Conservation (phyloP, 225 moss, liverwort and hornwort genomes). For the Sphagnum contortum region DNA sequence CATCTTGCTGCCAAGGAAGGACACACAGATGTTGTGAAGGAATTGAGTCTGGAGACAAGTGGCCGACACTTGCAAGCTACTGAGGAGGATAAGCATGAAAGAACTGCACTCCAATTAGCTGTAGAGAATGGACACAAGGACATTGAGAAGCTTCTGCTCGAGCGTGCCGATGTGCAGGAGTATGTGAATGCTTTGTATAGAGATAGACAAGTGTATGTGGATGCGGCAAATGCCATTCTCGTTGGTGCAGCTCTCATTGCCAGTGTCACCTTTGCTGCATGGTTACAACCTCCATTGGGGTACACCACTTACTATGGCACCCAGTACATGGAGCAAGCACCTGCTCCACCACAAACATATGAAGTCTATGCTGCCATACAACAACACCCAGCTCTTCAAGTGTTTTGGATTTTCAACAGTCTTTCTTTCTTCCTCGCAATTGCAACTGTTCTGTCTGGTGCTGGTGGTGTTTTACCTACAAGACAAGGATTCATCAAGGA, state of each 20-base stretch:
- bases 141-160: constrained; percentile 31
- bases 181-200: constrained; percentile 39
- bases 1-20: constrained; percentile 36
- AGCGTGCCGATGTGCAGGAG: constrained; percentile 35
- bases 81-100: constrained; percentile 23
- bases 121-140: constrained; percentile 40
- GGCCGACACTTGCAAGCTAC: constrained; percentile 23
- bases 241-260: constrained; percentile 41
- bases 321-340: not conserved
- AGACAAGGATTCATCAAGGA: constrained; percentile 40
- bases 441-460: constrained; percentile 35
- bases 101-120: constrained; percentile 33
- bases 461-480: constrained; percentile 39
- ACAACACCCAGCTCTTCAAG: constrained; percentile 20
- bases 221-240: constrained; percentile 36
- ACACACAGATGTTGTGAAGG: constrained; percentile 21
- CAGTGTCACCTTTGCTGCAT: constrained; percentile 35
- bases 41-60: constrained; percentile 27
- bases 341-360: constrained; percentile 5
- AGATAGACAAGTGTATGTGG: constrained; percentile 43
- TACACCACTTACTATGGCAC: constrained; percentile 16
- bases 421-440: constrained; percentile 42
- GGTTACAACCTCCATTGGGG: constrained; percentile 44
- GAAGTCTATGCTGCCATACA: constrained; percentile 29
- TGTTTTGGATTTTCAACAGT: constrained; percentile 40